Evolutionary conservation across 1,139 yeast species (phyloP).

Genomic region (Scheffersomyces parashehatae): DNA sequence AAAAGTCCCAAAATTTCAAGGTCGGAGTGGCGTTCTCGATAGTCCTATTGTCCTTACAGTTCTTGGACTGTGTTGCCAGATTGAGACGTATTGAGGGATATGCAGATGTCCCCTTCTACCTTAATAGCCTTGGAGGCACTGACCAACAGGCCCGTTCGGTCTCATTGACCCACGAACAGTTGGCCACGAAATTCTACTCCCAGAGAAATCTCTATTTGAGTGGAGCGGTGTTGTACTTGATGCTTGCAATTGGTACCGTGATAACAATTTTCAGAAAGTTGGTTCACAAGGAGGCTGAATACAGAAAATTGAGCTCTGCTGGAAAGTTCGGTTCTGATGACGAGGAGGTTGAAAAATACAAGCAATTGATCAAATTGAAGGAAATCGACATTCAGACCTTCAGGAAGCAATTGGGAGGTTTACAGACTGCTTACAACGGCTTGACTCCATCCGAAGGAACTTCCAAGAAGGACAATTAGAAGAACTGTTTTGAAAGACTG

Average conservation of each 20-base stretch:
- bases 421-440: conserved; percentile 54
- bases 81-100: conserved; percentile 31
- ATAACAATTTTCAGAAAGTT: conserved; percentile 56
- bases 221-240: conserved; percentile 67
- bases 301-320: conserved; percentile 26
- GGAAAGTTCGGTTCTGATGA: conserved; percentile 21
- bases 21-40: conserved; percentile 51
- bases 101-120: conserved; percentile 27
- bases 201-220: conserved; percentile 72
- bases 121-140: conserved; percentile 9
- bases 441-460: conserved; percentile 22
- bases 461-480: conserved; percentile 9
- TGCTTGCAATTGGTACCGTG: conserved; percentile 59
- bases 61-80: conserved; percentile 59
- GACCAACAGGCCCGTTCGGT: conserved; percentile 8
- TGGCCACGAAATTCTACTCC: conserved; percentile 61
- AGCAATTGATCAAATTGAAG: conserved; percentile 44
- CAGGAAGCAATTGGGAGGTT: conserved; percentile 53
- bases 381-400: conserved; percentile 51
- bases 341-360: conserved; percentile 37
- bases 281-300: conserved; percentile 54
- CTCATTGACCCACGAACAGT: conserved; percentile 36
- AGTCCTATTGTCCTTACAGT: conserved; percentile 52
- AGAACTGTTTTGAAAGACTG: no score
- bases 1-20: conserved; percentile 45